Conservation (phyloP, 805 yeast species). For the Debaryomyces castellii region DNA sequence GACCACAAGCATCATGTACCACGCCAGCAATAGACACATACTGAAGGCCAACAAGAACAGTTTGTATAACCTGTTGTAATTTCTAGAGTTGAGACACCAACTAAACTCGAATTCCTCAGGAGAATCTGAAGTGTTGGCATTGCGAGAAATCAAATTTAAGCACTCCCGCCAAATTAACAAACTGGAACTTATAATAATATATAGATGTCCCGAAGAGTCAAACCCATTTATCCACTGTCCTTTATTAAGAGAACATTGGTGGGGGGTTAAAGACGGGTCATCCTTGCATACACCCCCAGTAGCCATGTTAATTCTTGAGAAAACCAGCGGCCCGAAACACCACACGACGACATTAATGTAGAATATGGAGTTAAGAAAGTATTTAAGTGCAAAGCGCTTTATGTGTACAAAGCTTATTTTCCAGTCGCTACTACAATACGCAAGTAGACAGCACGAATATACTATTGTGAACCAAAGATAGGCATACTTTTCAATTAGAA, state of each 20-base stretch:
- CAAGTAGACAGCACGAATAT: conserved; percentile 12
- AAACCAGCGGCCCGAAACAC: conserved; percentile 35
- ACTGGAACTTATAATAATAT: conserved; percentile 43
- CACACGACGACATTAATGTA: conserved; percentile 19
- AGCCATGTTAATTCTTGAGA: conserved; percentile 29
- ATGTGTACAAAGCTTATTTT: conserved; percentile 4
- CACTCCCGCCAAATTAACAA: conserved; percentile 25
- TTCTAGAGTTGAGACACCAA: neutral
- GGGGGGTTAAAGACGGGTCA: conserved; percentile 10
- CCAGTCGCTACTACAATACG: conserved; percentile 4
- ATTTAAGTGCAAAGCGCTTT: conserved; percentile 7
- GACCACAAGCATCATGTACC: conserved; percentile 41
- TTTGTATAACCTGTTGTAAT: neutral
- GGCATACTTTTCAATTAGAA: conserved; percentile 27
- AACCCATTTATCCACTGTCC: conserved; percentile 51
- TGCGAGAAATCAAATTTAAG: neutral
- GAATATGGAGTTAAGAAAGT: conserved; percentile 9
- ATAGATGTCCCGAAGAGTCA: conserved; percentile 55
- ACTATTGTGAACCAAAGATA: conserved; percentile 27
- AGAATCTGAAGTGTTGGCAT: neutral
- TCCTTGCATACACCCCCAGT: conserved; percentile 41
- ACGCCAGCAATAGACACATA: conserved; percentile 20
- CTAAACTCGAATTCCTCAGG: neutral
- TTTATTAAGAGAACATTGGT: conserved; percentile 9
- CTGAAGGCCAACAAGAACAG: conserved; percentile 3